These are phyloP conservation scores for Ploettnerulaceae sp. DNA, from an alignment of 2,329 filamentous ascomycete genomes.

Conservation along the genomic window DNA sequence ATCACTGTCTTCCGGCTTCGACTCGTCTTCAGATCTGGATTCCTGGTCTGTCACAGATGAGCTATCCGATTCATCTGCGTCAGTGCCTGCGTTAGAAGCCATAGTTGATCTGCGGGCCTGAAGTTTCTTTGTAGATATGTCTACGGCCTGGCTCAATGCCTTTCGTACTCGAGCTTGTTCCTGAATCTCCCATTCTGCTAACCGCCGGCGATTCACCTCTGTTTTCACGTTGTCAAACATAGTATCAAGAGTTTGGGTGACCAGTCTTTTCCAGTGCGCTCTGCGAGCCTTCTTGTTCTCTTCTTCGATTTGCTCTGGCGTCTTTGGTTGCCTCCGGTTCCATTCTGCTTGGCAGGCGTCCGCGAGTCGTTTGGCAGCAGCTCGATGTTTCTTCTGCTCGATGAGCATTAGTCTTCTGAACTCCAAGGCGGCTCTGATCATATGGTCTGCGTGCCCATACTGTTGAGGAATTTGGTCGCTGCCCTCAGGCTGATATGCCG, in stretches of 20 bases:
- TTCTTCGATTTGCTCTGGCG: slow-evolving; percentile 72
- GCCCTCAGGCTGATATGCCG: slow-evolving; percentile 67
- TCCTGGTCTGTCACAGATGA: slow-evolving; percentile 28
- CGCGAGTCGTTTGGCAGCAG: slow-evolving; percentile 73
- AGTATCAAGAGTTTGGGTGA: slow-evolving; percentile 46
- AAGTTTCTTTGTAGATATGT: slow-evolving; percentile 63
- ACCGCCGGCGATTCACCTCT: slow-evolving; percentile 55
- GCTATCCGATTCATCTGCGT: slow-evolving; percentile 37
- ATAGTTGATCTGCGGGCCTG: slow-evolving; percentile 52
- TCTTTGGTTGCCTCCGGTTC: slow-evolving; percentile 68
- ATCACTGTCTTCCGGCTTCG: slow-evolving; percentile 38
- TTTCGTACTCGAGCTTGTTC: slow-evolving; percentile 61
- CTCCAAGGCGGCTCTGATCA: slow-evolving; percentile 72
- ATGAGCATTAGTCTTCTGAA: slow-evolving; percentile 75
- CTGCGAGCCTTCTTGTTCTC: slow-evolving; percentile 68
- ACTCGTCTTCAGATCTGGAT: slow-evolving; percentile 36
- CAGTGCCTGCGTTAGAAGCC: slow-evolving; percentile 47
- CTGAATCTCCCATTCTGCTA: slow-evolving; percentile 60
- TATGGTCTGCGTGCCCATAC: slow-evolving; percentile 83
- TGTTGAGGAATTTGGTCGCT: slow-evolving; percentile 69
- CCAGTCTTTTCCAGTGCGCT: slow-evolving; percentile 65
- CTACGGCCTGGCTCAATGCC: slow-evolving; percentile 69
- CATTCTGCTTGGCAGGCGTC: slow-evolving; percentile 73
- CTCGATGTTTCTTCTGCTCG: slow-evolving; percentile 73
- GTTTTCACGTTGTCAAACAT: slow-evolving; percentile 61